Evolutionary conservation across 2,329 filamentous ascomycete genomes (phyloP).

Genomic region (Fulvia fulva): DNA sequence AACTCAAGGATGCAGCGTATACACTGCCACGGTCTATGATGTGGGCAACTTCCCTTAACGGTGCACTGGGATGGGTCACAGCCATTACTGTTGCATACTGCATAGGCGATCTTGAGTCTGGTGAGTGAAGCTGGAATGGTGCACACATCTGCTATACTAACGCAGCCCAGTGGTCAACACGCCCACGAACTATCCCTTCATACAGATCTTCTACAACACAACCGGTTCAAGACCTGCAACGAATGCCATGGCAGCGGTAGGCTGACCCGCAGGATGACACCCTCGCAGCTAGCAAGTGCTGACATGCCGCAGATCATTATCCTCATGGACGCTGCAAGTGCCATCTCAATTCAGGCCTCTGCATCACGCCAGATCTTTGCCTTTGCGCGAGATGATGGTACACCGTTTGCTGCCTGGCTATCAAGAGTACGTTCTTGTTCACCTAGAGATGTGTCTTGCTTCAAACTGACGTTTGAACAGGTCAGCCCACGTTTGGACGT

Average conservation of each 20-base stretch:
- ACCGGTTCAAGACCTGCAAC: conserved; percentile 24
- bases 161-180: conserved; percentile 26
- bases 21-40: conserved; percentile 23
- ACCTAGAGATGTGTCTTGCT: not conserved
- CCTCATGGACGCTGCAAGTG: conserved; percentile 22
- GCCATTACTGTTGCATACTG: conserved; percentile 14
- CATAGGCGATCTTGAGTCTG: conserved; percentile 16
- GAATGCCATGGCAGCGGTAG: conserved; percentile 21
- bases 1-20: conserved; percentile 18
- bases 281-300: conserved; percentile 3
- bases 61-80: conserved; percentile 14
- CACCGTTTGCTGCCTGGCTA: conserved; percentile 5
- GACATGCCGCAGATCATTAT: conserved; percentile 19
- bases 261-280: not conserved
- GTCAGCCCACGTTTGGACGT: conserved; percentile 8
- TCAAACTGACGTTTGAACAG: conserved; percentile 3
- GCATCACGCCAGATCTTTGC: conserved; percentile 22
- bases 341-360: conserved; percentile 23
- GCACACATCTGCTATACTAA: conserved; percentile 15
- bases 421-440: not conserved
- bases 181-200: conserved; percentile 25
- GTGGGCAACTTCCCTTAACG: conserved; percentile 13
- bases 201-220: conserved; percentile 26
- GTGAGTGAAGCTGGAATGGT: not conserved
- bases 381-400: conserved; percentile 8